These are phyloP conservation scores for Aspergillus sp. DNA, from an alignment of 2,329 filamentous ascomycete species.

Conservation along the genomic window DNA sequence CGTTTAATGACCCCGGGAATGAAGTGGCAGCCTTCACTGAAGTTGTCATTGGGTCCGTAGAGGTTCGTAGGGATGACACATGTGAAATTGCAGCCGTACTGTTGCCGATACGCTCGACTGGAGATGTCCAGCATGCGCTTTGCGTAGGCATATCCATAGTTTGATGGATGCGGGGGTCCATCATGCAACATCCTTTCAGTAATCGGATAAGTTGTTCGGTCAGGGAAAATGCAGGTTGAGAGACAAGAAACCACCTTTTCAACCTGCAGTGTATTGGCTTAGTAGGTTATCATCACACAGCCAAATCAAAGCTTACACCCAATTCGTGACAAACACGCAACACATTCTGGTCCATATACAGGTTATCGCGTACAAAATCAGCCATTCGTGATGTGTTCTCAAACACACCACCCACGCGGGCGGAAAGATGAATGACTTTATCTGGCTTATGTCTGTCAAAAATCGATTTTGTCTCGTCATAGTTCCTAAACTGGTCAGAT, in stretches of 20 bases:
- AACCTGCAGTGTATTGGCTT: neutral
- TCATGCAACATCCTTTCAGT: neutral
- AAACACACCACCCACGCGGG: neutral
- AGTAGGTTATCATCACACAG: neutral
- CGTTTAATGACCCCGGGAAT: neutral
- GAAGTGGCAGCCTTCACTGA: neutral
- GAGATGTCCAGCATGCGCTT: slow-evolving; percentile 1
- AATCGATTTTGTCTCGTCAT: neutral
- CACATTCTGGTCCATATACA: neutral
- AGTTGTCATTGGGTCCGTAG: slow-evolving; percentile 1
- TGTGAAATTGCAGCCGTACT: neutral
- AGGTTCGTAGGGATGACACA: slow-evolving; percentile 1
- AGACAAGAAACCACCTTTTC: slow-evolving; percentile 1
- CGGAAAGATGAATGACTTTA: neutral
- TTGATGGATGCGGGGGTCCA: slow-evolving; percentile 1
- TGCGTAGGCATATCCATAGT: slow-evolving; percentile 1
- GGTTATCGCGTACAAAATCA: neutral
- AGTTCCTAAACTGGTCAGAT: neutral
- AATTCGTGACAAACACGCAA: neutral
- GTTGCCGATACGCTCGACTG: neutral
- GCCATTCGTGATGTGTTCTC: neutral
- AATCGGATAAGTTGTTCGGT: neutral
- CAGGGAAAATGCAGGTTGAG: neutral
- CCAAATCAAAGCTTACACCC: neutral
- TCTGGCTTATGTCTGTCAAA: neutral